Evolutionary conservation across 2,329 filamentous ascomycete genomes (phyloP).

Genomic region (Aspergillus awamori): DNA sequence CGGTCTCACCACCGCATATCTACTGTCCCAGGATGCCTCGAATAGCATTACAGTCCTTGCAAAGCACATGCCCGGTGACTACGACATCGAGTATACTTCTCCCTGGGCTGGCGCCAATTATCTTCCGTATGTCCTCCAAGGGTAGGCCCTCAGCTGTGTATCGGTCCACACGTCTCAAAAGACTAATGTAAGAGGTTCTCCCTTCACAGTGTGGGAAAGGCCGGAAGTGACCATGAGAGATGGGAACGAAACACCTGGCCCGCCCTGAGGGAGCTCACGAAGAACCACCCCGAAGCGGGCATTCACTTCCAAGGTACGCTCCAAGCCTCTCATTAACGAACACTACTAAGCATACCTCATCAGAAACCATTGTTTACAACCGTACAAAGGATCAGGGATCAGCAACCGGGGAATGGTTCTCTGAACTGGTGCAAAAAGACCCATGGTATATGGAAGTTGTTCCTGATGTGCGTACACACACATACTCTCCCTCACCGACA

Average conservation of each 20-base stretch:
- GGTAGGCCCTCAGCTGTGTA: neutral
- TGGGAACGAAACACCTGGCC: conserved; percentile 70
- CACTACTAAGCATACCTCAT: neutral
- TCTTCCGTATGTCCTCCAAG: conserved; percentile 60
- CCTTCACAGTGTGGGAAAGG: conserved; percentile 40
- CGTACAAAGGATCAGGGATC: conserved; percentile 65
- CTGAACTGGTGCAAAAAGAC: conserved; percentile 66
- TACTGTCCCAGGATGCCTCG: conserved; percentile 59
- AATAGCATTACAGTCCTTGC: conserved; percentile 72
- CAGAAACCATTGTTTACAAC: neutral
- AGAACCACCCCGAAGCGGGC: conserved; percentile 73
- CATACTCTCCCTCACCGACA: neutral
- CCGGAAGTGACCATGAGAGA: conserved; percentile 41
- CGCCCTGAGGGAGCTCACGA: conserved; percentile 61
- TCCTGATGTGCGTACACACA: conserved; percentile 58
- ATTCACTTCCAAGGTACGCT: conserved; percentile 73
- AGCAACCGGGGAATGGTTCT: conserved; percentile 61
- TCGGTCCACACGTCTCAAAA: neutral
- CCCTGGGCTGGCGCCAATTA: conserved; percentile 87
- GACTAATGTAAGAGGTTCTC: neutral
- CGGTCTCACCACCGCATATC: conserved; percentile 66
- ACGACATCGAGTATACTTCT: conserved; percentile 86
- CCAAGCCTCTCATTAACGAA: neutral
- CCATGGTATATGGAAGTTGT: conserved; percentile 76
- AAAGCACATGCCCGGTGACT: conserved; percentile 93